Evolutionary conservation across 2,329 filamentous ascomycete genomes (phyloP), one percentile per base, ranked within the genome.

Genomic region (Aspergillus transmontanensis): DNA sequence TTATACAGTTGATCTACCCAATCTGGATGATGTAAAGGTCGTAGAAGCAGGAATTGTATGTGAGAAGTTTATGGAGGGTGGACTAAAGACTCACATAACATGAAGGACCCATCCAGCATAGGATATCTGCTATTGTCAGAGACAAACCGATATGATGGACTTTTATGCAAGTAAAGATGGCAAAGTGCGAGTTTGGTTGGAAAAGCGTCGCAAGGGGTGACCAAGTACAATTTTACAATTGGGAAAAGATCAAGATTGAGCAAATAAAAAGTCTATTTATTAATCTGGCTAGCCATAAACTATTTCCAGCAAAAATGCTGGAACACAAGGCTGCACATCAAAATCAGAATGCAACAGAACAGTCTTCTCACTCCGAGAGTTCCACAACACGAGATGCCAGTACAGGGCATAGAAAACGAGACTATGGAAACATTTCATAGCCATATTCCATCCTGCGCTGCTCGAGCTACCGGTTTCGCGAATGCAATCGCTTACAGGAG

Each of bases 311-410:
- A 0, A 1, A 0, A 28, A 19, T 19, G 3, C 45, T 23, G 21
- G 45, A 23, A 28, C 1, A 28, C 7, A 2, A 36, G 34, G 32
- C 53, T 41, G 39, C 39, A 41, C 39, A 41, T 6, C 30, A 57
- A 19, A 34, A 57, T 53, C 19, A 43, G n/a, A 57, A 53, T 57
- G 58, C 65, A 68, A 43, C 58, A 68, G 69, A 69, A 68, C 67
- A 71, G 63, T 72, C 72, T 74, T 75, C 69, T 71, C 70, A 69
- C 70, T 73, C 72, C 68, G 70, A 72, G 67, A 53, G 65, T 73
- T 68, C 70, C 69, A 67, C 62, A 64, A 69, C 68, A 72, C 68
- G 66, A 61, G 61, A 64, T 72, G 70, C 71, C 69, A 69, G 70
- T 74, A 75, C 70, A 75, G 53, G 63, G 19, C 12, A 23, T 6